Conservation (phyloP, 805 yeast genomes). For the Metschnikowia aberdeeniae region DNA sequence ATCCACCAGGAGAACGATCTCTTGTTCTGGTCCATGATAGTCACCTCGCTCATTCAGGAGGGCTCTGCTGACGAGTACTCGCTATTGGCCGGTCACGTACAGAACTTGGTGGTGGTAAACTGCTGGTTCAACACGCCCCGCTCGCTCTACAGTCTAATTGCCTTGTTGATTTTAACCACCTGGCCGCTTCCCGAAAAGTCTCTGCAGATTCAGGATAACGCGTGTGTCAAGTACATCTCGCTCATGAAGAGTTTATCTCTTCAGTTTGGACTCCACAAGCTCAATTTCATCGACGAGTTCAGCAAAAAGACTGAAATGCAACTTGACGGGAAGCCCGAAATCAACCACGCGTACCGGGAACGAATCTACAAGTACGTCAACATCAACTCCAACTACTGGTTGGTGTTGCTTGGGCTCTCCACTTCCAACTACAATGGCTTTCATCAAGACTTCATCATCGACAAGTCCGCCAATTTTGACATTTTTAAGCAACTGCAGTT, state of each 20-base stretch:
- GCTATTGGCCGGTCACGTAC: conserved; percentile 29
- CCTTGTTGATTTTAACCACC: conserved; percentile 40
- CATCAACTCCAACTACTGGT: conserved; percentile 43
- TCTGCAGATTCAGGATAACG: conserved; percentile 26
- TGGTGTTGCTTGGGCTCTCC: conserved; percentile 37
- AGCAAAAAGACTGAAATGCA: conserved; percentile 29
- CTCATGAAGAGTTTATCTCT: conserved; percentile 37
- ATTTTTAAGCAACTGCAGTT: conserved; percentile 16
- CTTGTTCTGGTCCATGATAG: conserved; percentile 39
- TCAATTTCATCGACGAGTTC: conserved; percentile 40
- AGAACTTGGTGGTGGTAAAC: conserved; percentile 35
- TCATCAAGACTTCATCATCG: conserved; percentile 35
- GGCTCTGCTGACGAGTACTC: conserved; percentile 19
- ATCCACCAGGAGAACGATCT: conserved; percentile 28
- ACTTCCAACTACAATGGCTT: conserved; percentile 22
- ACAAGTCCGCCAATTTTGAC: conserved; percentile 29
- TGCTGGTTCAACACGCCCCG: conserved; percentile 46
- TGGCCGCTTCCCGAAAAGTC: conserved; percentile 40
- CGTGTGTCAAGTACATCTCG: conserved; percentile 34
- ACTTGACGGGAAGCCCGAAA: conserved; percentile 24
- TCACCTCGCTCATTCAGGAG: conserved; percentile 30
- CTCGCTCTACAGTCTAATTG: conserved; percentile 35
- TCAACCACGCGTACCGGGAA: conserved; percentile 35
- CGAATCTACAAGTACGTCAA: conserved; percentile 40
- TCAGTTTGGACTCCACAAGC: conserved; percentile 41